phyloP scores from a whole-genome alignment of 2,329 filamentous ascomycete species.

The Dothistroma septosporum region DNA sequence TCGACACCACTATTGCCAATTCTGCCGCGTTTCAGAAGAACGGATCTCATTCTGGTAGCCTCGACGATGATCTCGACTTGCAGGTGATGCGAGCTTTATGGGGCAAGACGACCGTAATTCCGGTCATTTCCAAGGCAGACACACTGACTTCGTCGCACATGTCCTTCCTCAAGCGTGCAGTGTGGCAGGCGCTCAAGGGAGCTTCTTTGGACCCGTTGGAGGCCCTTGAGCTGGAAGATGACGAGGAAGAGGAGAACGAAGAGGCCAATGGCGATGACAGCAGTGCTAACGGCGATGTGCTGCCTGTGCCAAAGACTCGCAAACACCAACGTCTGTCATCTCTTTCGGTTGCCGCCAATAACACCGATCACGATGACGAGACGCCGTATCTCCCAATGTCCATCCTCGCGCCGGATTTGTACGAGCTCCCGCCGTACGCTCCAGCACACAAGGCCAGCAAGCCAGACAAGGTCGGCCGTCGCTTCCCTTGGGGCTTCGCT shows the following conservation, averaged over 20 bases:
- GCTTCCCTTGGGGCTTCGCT: conserved; percentile 95
- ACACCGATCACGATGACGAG: conserved; percentile 39
- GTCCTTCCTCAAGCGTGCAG: conserved; percentile 82
- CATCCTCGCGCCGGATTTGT: conserved; percentile 88
- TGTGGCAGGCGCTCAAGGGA: conserved; percentile 82
- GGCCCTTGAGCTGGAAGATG: conserved; percentile 75
- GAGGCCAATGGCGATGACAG: conserved; percentile 44
- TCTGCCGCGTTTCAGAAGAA: conserved; percentile 15
- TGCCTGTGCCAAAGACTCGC: conserved; percentile 20
- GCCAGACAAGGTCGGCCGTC: conserved; percentile 70
- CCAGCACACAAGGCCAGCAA: conserved; percentile 14
- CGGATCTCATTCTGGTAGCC: conserved; percentile 13
- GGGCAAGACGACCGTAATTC: conserved; percentile 91
- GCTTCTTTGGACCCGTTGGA: conserved; percentile 85
- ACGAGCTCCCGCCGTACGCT: conserved; percentile 63
- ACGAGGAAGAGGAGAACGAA: conserved; percentile 52
- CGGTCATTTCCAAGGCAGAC: conserved; percentile 93
- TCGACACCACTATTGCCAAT: conserved; percentile 63
- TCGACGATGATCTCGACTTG: conserved; percentile 86
- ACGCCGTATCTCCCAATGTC: conserved; percentile 78
- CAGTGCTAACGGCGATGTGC: conserved; percentile 39
- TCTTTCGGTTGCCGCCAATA: conserved; percentile 32
- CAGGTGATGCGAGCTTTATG: conserved; percentile 84
- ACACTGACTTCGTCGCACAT: conserved; percentile 95
- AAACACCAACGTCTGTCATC: conserved; percentile 40